These are phyloP conservation scores for Candida orba DNA, from an alignment of 805 yeast genomes.

Conservation along the genomic window DNA sequence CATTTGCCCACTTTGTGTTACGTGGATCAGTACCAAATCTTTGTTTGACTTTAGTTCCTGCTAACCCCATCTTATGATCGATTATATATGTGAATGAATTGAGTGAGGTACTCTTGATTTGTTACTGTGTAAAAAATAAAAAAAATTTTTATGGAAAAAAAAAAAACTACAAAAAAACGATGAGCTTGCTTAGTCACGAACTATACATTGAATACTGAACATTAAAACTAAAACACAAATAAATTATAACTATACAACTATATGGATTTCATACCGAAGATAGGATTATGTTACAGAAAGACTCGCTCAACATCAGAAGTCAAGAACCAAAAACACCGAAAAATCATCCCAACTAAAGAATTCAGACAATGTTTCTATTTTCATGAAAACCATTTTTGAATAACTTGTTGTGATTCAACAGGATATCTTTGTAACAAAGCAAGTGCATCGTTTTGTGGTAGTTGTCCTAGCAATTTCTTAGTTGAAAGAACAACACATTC, in stretches of 20 bases:
- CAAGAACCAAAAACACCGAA: background rate
- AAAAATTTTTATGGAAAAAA: conserved; percentile 3
- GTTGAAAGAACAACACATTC: conserved; percentile 54
- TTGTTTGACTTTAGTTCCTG: conserved; percentile 73
- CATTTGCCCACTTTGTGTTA: conserved; percentile 91
- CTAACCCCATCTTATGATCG: conserved; percentile 56
- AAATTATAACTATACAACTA: background rate
- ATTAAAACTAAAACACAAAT: background rate
- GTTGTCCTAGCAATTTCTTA: conserved; percentile 51
- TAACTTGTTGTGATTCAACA: conserved; percentile 50
- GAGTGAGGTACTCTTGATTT: too few relatives aligned
- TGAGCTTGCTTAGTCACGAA: background rate
- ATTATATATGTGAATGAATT: too few relatives aligned
- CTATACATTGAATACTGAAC: too few relatives aligned
- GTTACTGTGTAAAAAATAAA: background rate
- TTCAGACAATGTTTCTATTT: conserved; percentile 24
- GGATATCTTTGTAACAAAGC: conserved; percentile 55
- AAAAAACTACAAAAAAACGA: conserved; percentile 7
- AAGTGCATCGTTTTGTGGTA: conserved; percentile 68
- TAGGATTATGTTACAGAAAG: background rate
- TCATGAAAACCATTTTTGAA: conserved; percentile 50
- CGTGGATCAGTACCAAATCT: conserved; percentile 90
- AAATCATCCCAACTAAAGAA: background rate
- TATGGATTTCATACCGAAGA: background rate
- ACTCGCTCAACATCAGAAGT: too few relatives aligned